These are phyloP conservation scores for Jamesozyma lodderae DNA, from an alignment of 805 yeast genomes.

Conservation along the genomic window DNA sequence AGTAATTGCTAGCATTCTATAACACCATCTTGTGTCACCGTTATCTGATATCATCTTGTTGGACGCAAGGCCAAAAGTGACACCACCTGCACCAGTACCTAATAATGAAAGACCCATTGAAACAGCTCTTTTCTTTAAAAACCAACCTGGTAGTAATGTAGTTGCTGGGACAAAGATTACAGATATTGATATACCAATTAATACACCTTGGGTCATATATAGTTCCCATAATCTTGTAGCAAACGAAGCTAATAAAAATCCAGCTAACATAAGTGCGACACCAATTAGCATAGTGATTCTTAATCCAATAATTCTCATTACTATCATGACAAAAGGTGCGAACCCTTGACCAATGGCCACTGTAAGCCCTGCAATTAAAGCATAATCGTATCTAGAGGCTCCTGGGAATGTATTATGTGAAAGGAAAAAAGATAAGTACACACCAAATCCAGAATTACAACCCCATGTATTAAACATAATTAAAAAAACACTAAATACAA, in stretches of 20 bases:
- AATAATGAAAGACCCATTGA: conserved; percentile 42
- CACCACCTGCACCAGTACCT: conserved; percentile 50
- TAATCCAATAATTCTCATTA: conserved; percentile 43
- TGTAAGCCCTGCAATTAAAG: conserved; percentile 59
- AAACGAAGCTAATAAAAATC: conserved; percentile 52
- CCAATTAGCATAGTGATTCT: conserved; percentile 43
- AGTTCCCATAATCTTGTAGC: conserved; percentile 55
- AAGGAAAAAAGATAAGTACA: conserved; percentile 51
- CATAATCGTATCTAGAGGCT: conserved; percentile 50
- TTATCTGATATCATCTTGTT: conserved; percentile 35
- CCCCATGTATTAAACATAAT: conserved; percentile 66
- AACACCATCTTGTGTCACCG: conserved; percentile 40
- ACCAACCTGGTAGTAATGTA: conserved; percentile 61
- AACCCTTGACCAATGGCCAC: conserved; percentile 46
- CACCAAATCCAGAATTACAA: conserved; percentile 54
- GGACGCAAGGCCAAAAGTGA: conserved; percentile 34
- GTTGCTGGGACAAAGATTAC: conserved; percentile 50
- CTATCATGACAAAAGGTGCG: conserved; percentile 46
- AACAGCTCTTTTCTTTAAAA: conserved; percentile 49
- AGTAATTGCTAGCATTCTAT: conserved; percentile 37
- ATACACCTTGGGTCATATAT: conserved; percentile 57
- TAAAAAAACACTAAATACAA: conserved; percentile 41
- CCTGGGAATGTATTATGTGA: conserved; percentile 43
- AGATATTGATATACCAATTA: conserved; percentile 46
- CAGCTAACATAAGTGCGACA: conserved; percentile 40